Evolutionary conservation across 2,329 filamentous ascomycete genomes (phyloP), one percentile per base, ranked within the genome.

Genomic region (Cladosporium sp.): DNA sequence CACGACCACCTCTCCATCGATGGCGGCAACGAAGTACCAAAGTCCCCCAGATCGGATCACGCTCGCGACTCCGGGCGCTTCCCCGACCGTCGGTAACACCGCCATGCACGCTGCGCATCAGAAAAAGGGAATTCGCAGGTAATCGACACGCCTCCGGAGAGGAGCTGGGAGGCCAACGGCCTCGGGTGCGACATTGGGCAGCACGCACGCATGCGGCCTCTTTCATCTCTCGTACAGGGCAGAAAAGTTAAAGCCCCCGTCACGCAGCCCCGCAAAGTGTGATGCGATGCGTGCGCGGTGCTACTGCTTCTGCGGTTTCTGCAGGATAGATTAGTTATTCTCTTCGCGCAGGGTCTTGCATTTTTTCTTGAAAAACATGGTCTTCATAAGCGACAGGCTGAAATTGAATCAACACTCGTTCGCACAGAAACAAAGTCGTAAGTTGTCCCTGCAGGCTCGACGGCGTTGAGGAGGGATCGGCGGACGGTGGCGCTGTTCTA

Each of bases 111-210:
- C 41, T 10, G 41, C n/a, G 41, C 41, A 24, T 47, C 41, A 21
- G 41, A 47, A 44, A 47, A 21, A 21, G 41, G 41, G 41, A 47
- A 47, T n/a, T 47, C 41, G 41, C 41, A 47, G 41, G 41, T 21
- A 44, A 44, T 44, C 38, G 38, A 44, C 18, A n/a, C 38, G 38
- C 38, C 38, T 15, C 36, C 12, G 32, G 32, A 34, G 32, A 34
- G 32, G 32, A 32, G 6, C 30, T 10, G 34, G 34, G 34, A 36
- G 34, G 34, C 7, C n/a, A n/a, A n/a, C 34, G 36, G 28, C 30
- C 30, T 57, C 32, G 54, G 55, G 34, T 58, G 34, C 55, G 55
- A 58, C 55, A 26, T 58, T 58, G 55, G 55, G 55, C 55, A 38
- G 55, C 55, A 38, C 10, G 34, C 34, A 36, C 41, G 15, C 10